Evolutionary conservation across 306 rosid species (phyloP), one percentile per base, ranked within the genome.

Genomic region (Lupinus albus): DNA sequence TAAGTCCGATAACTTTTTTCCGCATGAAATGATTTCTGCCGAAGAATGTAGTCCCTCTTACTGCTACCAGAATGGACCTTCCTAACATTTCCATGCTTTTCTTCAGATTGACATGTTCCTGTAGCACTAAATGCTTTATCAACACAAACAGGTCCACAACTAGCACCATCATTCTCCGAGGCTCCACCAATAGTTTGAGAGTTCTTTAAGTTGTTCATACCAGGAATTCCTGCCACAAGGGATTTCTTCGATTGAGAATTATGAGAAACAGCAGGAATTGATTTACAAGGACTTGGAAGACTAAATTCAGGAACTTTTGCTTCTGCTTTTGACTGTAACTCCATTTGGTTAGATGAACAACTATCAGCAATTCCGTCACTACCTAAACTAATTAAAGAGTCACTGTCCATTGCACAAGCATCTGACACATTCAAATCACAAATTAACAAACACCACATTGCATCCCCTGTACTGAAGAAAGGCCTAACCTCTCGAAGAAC

Each of bases 361-460:
- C 78, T 81, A 55, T 63, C 74, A 53, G 71, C 57, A 52, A 78
- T 10, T 3, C 75, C 76, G 58, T 77, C 84, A 53, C 65, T 55
- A 11, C 64, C 55, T 68, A 84, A 57, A 78, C 77, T 68, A 73
- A 72, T 70, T 50, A 75, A 68, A 41, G 85, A 77, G 73, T 87
- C 88, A 42, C 86, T 78, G 12, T 87, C 95, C 85, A 85, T 77
- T 60, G 95, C 92, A 73, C 97, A 88, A 60, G 97, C 97, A 74
- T 85, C 90, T 70, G 97, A 85, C 18, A 87, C 90, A 83, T 81
- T 84, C 90, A 87, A 84, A 70, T 91, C 97, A 42, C 88, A 82
- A 1, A 87, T 79, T 64, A 91, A 76, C 81, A 91, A 78, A 78
- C 90, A 86, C 97, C 97, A 88, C 97, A 91, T 85, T 75, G 97